Evolutionary conservation across 2,329 filamentous ascomycete genomes (phyloP), one percentile per base, ranked within the genome.

Genomic region (Zasmidium angulare): DNA sequence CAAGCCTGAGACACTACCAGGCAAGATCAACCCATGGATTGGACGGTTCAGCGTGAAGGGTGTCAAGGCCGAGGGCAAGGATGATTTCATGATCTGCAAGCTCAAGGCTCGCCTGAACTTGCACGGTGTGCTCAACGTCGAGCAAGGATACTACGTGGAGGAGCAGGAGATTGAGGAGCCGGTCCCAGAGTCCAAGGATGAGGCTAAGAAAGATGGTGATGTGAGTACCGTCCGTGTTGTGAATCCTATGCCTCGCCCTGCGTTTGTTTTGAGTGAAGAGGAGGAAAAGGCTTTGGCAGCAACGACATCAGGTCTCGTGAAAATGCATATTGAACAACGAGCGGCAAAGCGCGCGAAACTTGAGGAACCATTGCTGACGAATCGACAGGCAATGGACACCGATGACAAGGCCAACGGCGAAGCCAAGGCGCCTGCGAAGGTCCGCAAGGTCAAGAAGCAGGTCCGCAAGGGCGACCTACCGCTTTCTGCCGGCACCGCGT

Each of bases 11-110:
- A 78, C 84, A 56, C 86, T 99, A 9, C 95, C 95, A 19, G 92
- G 93, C 71, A 96, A 93, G 83, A 83, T 89, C 63, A 91, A 91
- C 75, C 90, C 95, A 50, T 98, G 93, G 90, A 97, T 99, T 68
- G 95, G 95, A 58, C 88, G 91, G 66, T 99, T 99, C 82, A 96
- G 93, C 46, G 92, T 99, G 76, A 99, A 99, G 86, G 90, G 90
- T 49, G 93, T 99, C 73, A 93, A 97, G 84, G 89, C 91, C 46
- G 91, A 96, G 73, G 85, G 88, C 67, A 93, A 95, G 75, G 91
- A 96, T 61, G 95, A 98, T 75, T 99, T 98, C 78, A 98, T 99
- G 93, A 96, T 98, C 72, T 99, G 95, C 89, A 99, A 99, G 83
- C 88, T 99, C 63, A 98, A 98, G 86, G 93, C 95, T 50, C 88